Percentiles rank a stretch among this genome's conserved stretches.
These are phyloP conservation scores for Neoboletus brunneissimus DNA, from an alignment of 768 basidiomycete species.

Conservation along the genomic window DNA sequence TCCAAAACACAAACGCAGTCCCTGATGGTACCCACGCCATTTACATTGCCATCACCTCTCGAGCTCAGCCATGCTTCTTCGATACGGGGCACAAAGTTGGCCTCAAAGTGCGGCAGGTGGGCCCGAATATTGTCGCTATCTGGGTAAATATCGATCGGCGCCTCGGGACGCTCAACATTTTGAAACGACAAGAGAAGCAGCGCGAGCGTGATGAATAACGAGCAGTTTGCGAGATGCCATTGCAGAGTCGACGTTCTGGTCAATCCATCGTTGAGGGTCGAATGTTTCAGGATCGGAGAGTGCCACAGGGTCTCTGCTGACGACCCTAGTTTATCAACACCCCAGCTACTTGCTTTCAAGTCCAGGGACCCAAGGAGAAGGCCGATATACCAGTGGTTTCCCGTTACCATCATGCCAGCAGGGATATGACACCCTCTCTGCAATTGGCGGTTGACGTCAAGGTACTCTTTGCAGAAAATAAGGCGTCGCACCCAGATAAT, in stretches of 20 bases:
- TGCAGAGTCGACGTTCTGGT: conserved; percentile 39
- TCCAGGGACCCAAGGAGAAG: background rate
- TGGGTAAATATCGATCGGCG: conserved; percentile 52
- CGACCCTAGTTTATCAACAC: conserved; percentile 34
- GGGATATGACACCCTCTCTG: conserved; percentile 25
- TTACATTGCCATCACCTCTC: conserved; percentile 10
- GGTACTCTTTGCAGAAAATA: conserved; percentile 27
- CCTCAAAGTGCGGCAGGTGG: conserved; percentile 55
- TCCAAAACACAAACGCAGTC: background rate
- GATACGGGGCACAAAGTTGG: conserved; percentile 49
- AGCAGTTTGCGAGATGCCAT: conserved; percentile 48
- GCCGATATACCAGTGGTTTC: conserved; percentile 18
- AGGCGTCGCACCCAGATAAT: conserved; percentile 50
- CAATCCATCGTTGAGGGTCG: conserved; percentile 56
- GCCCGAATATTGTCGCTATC: conserved; percentile 55
- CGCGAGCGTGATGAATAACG: conserved; percentile 59
- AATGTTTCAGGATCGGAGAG: conserved; percentile 60
- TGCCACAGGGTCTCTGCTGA: conserved; percentile 52
- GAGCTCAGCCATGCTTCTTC: conserved; percentile 9
- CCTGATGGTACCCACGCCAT: background rate
- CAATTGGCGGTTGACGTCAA: background rate
- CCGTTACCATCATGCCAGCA: conserved; percentile 20
- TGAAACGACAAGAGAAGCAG: conserved; percentile 61
- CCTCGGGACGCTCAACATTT: conserved; percentile 42
- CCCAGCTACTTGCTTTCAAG: background rate